phyloP scores from a whole-genome alignment of 345 rosid species.

The Triadica sebifera region DNA sequence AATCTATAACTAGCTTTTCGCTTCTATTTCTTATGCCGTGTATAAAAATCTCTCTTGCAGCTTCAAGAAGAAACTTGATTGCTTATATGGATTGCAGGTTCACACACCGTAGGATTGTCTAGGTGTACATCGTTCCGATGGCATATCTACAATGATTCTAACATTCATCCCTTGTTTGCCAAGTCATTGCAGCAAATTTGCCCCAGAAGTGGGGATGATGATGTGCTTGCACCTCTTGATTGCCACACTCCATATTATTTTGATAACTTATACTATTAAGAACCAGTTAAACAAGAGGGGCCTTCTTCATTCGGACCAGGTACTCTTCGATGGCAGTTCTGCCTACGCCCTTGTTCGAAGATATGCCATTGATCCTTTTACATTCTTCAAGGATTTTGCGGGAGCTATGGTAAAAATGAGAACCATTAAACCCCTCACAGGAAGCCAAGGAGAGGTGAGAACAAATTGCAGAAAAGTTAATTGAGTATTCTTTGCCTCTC shows the following conservation, averaged over 20 bases:
- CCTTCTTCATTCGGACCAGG: slow-evolving; percentile 38
- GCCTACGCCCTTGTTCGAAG: slow-evolving; percentile 18
- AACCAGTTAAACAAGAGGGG: slow-evolving; percentile 25
- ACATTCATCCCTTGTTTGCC: slow-evolving; percentile 30
- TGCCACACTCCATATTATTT: slow-evolving; percentile 23
- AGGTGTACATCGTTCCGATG: slow-evolving; percentile 37
- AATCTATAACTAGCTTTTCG: no score
- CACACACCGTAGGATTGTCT: slow-evolving; percentile 36
- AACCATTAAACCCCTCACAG: slow-evolving; percentile 13
- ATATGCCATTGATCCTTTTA: slow-evolving; percentile 9
- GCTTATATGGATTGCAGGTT: slow-evolving; percentile 17
- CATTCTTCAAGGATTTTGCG: slow-evolving; percentile 16
- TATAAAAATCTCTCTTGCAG: no score
- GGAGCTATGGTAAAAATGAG: slow-evolving; percentile 19
- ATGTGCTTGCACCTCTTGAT: slow-evolving; percentile 20
- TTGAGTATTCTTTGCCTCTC: background rate
- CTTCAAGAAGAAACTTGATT: no score
- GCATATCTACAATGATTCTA: slow-evolving; percentile 34
- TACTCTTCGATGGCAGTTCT: slow-evolving; percentile 27
- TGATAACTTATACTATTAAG: slow-evolving; percentile 11
- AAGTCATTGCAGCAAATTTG: slow-evolving; percentile 23
- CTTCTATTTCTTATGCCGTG: no score
- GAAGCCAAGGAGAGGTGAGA: slow-evolving; percentile 17
- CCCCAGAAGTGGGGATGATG: slow-evolving; percentile 16
- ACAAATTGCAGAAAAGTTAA: slow-evolving; percentile 16